These are phyloP conservation scores for Chytriomyces sp. DNA, from an alignment of 192 early-diverging fungal genomes.

Conservation along the genomic window DNA sequence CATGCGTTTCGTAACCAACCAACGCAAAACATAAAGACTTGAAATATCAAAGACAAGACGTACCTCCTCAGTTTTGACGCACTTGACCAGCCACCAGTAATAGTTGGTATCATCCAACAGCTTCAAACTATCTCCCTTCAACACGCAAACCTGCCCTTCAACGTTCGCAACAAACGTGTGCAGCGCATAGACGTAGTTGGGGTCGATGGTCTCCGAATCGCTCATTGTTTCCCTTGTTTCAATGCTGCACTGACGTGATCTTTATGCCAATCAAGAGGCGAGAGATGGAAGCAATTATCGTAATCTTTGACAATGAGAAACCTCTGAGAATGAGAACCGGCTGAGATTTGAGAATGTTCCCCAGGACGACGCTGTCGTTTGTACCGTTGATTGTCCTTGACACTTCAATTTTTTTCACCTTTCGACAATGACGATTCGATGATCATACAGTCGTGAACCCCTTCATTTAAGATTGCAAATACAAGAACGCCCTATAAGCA, in stretches of 20 bases:
- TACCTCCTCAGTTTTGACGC: slow-evolving; percentile 67
- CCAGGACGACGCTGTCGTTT: no score
- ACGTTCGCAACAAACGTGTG: slow-evolving; percentile 83
- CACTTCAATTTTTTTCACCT: no score
- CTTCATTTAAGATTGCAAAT: not conserved
- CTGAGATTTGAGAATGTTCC: no score
- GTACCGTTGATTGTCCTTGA: no score
- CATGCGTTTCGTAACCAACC: not conserved
- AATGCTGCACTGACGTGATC: no score
- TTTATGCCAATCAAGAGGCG: no score
- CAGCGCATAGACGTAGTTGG: slow-evolving; percentile 82
- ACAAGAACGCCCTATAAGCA: not conserved
- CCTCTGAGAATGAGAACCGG: no score
- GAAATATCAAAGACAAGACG: not conserved
- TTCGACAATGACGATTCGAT: no score
- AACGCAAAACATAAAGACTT: not conserved
- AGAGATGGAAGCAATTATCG: no score
- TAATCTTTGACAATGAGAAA: no score
- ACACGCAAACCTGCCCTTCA: slow-evolving; percentile 82
- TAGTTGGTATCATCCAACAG: slow-evolving; percentile 81
- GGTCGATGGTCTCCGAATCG: slow-evolving; percentile 62
- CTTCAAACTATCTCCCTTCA: slow-evolving; percentile 73
- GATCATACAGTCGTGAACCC: not conserved
- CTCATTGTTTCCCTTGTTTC: no score
- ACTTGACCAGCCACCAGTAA: slow-evolving; percentile 74